Conservation (phyloP, 1,284 basidiomycete genomes). For the Rhodotorula sp. region DNA sequence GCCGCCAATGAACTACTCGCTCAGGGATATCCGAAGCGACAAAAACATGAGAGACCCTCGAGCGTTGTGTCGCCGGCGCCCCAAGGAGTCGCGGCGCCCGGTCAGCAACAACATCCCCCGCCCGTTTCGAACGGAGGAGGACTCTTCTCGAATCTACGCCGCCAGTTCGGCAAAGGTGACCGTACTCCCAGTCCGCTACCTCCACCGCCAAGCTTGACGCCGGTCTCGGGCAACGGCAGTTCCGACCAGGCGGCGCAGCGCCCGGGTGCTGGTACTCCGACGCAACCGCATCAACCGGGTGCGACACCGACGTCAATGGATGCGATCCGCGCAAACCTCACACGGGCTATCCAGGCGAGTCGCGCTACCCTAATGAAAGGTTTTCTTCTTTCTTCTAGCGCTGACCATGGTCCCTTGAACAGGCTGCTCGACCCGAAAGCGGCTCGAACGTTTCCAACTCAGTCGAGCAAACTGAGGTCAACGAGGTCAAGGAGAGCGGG, state of each 20-base stretch:
- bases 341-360: slow-evolving; percentile 31
- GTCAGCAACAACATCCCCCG: slow-evolving; percentile 8
- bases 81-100: not conserved
- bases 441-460: slow-evolving; percentile 48
- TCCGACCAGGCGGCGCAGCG: not conserved
- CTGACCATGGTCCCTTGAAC: slow-evolving; percentile 5
- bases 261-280: not conserved
- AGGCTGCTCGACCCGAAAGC: slow-evolving; percentile 50
- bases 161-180: slow-evolving; percentile 19
- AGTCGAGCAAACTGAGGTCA: slow-evolving; percentile 46
- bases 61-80: not conserved
- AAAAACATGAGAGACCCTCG: not conserved
- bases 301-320: slow-evolving; percentile 30
- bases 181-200: not conserved
- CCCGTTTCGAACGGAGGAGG: slow-evolving; percentile 11
- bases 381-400: too few relatives aligned
- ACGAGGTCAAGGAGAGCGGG: slow-evolving; percentile 51
- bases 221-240: not conserved
- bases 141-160: slow-evolving; percentile 31
- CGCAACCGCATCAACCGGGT: not conserved
- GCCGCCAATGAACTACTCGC: slow-evolving; percentile 47
- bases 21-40: slow-evolving; percentile 42
- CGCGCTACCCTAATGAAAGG: not conserved
- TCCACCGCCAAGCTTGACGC: slow-evolving; percentile 22
- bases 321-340: slow-evolving; percentile 34